phyloP scores from a whole-genome alignment of 225 moss, liverwort and hornwort genomes.

The Bryum argenteum region DNA sequence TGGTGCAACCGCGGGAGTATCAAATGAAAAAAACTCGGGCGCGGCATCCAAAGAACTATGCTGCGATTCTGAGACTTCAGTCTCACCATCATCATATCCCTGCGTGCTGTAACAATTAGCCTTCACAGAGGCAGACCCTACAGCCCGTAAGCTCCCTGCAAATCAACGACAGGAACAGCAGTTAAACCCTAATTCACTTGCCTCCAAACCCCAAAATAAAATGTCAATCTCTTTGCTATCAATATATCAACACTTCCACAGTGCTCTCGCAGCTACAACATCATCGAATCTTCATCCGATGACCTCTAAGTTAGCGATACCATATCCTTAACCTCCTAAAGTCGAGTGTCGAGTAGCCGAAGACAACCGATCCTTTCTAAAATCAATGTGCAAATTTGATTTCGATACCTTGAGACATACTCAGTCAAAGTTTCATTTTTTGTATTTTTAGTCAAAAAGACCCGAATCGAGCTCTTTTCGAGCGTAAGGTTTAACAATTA shows the following conservation, averaged over 20 bases:
- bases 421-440: no score
- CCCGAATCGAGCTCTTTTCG: no score
- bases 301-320: no score
- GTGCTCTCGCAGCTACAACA: no score
- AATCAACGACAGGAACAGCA: neutral
- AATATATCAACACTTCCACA: neutral
- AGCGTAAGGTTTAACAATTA: neutral
- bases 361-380: no score
- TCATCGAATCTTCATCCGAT: no score
- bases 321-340: no score
- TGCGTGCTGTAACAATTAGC: constrained; percentile 42
- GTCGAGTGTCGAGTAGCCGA: no score
- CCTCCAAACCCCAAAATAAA: neutral
- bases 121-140: constrained; percentile 35
- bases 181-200: constrained; percentile 1
- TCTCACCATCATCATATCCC: constrained; percentile 30
- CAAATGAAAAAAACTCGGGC: constrained; percentile 48
- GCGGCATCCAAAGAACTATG: constrained; percentile 22
- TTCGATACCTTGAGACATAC: no score
- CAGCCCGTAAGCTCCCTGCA: constrained; percentile 44
- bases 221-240: neutral
- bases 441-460: no score
- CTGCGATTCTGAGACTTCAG: constrained; percentile 23
- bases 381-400: no score
- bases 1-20: constrained; percentile 28